phyloP scores from a whole-genome alignment of 2,329 filamentous ascomycete species.

The Knoxdaviesia capensis region DNA sequence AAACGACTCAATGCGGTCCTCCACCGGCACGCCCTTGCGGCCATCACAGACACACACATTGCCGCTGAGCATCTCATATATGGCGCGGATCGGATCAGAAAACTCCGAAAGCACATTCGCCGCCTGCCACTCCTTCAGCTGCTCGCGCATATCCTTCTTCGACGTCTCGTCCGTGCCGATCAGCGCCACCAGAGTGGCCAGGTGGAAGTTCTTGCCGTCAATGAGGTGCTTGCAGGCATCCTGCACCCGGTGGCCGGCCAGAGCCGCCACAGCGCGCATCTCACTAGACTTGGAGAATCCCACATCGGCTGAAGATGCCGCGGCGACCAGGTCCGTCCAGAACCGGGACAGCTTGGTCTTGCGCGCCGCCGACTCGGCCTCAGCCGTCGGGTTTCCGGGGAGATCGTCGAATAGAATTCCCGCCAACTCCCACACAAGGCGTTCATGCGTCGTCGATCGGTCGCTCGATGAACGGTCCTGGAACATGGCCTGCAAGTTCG shows the following conservation, averaged over 20 bases:
- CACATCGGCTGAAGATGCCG: constrained; percentile 30
- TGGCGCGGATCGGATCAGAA: constrained; percentile 57
- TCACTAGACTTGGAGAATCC: constrained; percentile 44
- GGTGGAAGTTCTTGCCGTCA: constrained; percentile 55
- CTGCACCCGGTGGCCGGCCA: constrained; percentile 59
- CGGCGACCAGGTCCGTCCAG: constrained; percentile 45
- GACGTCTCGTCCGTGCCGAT: constrained; percentile 54
- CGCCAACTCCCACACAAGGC: constrained; percentile 66
- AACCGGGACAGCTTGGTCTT: constrained; percentile 48
- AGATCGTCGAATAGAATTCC: constrained; percentile 71
- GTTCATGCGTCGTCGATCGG: constrained; percentile 39
- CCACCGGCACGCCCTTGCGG: constrained; percentile 47
- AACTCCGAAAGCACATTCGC: constrained; percentile 78
- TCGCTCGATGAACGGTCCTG: constrained; percentile 19
- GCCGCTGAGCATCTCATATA: constrained; percentile 79
- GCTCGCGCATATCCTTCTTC: constrained; percentile 55
- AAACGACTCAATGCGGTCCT: constrained; percentile 67
- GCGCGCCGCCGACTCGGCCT: constrained; percentile 14
- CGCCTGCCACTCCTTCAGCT: constrained; percentile 69
- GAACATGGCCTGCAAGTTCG: constrained; percentile 17
- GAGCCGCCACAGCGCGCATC: constrained; percentile 63
- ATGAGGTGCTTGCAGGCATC: constrained; percentile 70
- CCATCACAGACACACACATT: constrained; percentile 74
- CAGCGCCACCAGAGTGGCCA: constrained; percentile 69
- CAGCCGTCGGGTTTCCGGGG: constrained; percentile 7